Evolutionary conservation across 1,284 basidiomycete species (phyloP), one percentile per base, ranked within the genome.

Genomic region (Erythrobasidium hasegawianum): DNA sequence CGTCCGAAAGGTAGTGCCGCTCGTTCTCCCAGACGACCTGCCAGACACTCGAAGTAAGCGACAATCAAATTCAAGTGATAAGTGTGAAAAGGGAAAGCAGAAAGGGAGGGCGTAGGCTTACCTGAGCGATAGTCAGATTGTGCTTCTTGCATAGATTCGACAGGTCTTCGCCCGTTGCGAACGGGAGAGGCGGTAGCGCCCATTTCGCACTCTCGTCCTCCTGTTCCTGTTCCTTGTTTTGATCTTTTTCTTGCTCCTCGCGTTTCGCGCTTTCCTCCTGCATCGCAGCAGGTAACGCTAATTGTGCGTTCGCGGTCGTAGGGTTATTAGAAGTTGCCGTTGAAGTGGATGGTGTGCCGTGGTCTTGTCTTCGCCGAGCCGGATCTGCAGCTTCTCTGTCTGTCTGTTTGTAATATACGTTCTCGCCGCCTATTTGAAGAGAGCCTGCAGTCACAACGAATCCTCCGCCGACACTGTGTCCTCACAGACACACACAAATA

Each of bases 351-450:
- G 80, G 67, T 9, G 80, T 71, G 22, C 80, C 83, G 73, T 87
- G 84, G 3, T 79, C 81, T 72, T 89, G 88, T 71, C 89, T 84
- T 26, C 91, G 79, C 33, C 94, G 84, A 27, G 87, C 86, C 18
- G 84, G 84, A 60, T 88, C 86, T 4, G 94, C 93, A 11, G 82
- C 81, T 56, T 81, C 80, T 76, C 92, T 89, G 75, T 92, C 85
- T n/a, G 94, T 88, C n/a, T 90, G 86, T 76, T 92, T 92, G 82
- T 97, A 97, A 77, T 91, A 97, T 70, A 97, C 77, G 76, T 97
- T 97, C 79, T 97, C 94, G 73, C 91, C 87, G 72, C 89, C 86
- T 89, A 76, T 2, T 55, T 29, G 57, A 13, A 59, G 53, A 27
- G 59, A 57, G 39, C 41, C 29, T 20, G 57, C 43, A 24, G 54